Base-by-base conservation (phyloP, 805 yeast species). In the Kockiozyma suomiensis region DNA sequence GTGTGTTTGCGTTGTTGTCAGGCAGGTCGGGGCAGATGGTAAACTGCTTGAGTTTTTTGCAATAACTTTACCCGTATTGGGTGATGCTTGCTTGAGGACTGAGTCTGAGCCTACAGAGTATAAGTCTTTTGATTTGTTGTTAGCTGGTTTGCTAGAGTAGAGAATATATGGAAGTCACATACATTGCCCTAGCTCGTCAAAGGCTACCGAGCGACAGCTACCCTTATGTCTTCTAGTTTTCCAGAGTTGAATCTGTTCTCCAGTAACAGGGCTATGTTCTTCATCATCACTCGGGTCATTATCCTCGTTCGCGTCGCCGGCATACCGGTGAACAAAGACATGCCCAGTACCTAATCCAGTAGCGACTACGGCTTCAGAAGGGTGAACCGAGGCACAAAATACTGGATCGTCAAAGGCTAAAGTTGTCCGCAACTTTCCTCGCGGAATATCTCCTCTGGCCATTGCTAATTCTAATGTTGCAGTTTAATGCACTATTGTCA, bases 171-270 rank as follows among this genome's bases (percentile, higher is more conserved):
- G 7, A 37, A 10, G 5, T 10, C 6, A n/a, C 32, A 80, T 79
- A n/a, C 80, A 80, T 4, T 74, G 71, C 1, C 90, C 90, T 15
- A 51, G 38, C 38, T 84, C 82, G 61, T 85, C 88, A 72, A 90
- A 85, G 6, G 82, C 76, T 1, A 89, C 75, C 3, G 87, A 82
- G 45, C 99, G 76, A 61, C 96, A 90, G 65, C 96, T 86, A 0
- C 90, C 92, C 72, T 90, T 91, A 71, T 93, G 98, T 70, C 98
- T 81, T 69, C 83, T 88, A 0, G 97, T 92, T 56, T 86, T 82
- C 99, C 99, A 93, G 19, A 76, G 73, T 4, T 19, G 25, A 19
- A 41, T n/a, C 21, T 46, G n/a, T 2, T 30, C 35, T n/a, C 30
- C 37, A 3, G 17, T 25, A 19, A 15, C 37, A 17, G 26, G 28